Evolutionary conservation across 305 asterid genomes (phyloP).

Genomic region (Fraxinus xanthoxyloides): DNA sequence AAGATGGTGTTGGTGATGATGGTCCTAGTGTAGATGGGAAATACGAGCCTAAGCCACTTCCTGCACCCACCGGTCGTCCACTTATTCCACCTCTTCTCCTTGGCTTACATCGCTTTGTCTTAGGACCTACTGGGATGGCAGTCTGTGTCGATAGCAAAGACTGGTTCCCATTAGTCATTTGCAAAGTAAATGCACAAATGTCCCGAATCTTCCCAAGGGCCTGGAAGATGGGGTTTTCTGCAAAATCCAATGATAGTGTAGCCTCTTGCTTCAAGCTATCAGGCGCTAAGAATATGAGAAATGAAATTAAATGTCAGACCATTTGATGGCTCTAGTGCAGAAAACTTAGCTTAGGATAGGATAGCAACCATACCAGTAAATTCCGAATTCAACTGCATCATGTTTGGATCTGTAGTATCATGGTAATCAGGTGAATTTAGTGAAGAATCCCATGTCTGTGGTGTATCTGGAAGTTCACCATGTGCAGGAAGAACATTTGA

Average conservation of each 20-base stretch:
- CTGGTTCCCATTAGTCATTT: conserved; percentile 39
- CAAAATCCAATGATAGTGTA: conserved; percentile 20
- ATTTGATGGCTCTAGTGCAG: conserved; percentile 3
- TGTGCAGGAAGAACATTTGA: conserved; percentile 26
- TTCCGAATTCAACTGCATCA: conserved; percentile 46
- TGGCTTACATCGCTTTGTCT: conserved; percentile 56
- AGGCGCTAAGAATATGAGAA: conserved; percentile 8
- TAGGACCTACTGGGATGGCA: conserved; percentile 39
- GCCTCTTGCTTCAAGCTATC: conserved; percentile 10
- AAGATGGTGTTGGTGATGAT: conserved; percentile 46
- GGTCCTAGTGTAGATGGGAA: conserved; percentile 34
- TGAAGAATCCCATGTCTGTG: conserved; percentile 59
- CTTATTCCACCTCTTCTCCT: conserved; percentile 54
- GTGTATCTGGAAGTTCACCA: conserved; percentile 42
- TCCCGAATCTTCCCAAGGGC: conserved; percentile 59
- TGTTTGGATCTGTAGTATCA: conserved; percentile 40
- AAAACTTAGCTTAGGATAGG: neutral
- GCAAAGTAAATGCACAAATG: conserved; percentile 47
- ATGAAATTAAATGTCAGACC: neutral
- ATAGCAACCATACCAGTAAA: conserved; percentile 34
- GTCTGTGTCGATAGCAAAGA: conserved; percentile 34
- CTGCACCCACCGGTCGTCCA: conserved; percentile 32
- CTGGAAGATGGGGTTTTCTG: conserved; percentile 29
- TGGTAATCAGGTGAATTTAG: conserved; percentile 38
- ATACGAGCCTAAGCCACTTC: conserved; percentile 31